These are phyloP conservation scores for Lentinus brumalis DNA, from an alignment of 768 basidiomycete genomes.

Conservation along the genomic window DNA sequence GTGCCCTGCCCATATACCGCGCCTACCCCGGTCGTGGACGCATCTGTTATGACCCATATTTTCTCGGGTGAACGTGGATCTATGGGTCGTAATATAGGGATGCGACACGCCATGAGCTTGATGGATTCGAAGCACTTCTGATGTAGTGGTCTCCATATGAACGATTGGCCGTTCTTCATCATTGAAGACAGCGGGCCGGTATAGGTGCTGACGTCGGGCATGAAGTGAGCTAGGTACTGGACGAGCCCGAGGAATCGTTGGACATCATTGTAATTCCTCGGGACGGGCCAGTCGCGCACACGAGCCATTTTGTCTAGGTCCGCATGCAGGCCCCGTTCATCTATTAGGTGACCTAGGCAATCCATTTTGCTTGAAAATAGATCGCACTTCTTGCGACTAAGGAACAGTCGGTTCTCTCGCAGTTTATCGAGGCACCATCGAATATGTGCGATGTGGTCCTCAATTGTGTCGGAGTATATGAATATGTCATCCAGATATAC, in stretches of 20 bases:
- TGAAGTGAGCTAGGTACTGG: slow-evolving; percentile 39
- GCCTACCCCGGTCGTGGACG: slow-evolving; percentile 22
- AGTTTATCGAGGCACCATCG: slow-evolving; percentile 34
- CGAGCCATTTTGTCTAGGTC: slow-evolving; percentile 38
- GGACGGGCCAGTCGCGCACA: slow-evolving; percentile 39
- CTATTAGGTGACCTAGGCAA: slow-evolving; percentile 44
- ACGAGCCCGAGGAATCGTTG: slow-evolving; percentile 43
- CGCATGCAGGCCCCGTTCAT: slow-evolving; percentile 39
- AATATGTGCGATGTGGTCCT: slow-evolving; percentile 41
- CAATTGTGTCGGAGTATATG: slow-evolving; percentile 37
- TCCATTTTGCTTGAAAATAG: slow-evolving; percentile 34
- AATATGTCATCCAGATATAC: slow-evolving; percentile 50
- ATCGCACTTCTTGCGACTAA: slow-evolving; percentile 38
- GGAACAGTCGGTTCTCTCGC: slow-evolving; percentile 30
- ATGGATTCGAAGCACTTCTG: slow-evolving; percentile 27
- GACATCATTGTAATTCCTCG: slow-evolving; percentile 36
- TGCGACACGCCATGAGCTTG: slow-evolving; percentile 11
- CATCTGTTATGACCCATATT: slow-evolving; percentile 29
- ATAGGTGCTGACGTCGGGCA: slow-evolving; percentile 38
- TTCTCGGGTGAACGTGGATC: slow-evolving; percentile 5
- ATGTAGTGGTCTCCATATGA: slow-evolving; percentile 24
- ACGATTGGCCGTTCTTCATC: slow-evolving; percentile 30
- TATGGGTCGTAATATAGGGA: slow-evolving; percentile 21
- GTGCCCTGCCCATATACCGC: slow-evolving; percentile 29
- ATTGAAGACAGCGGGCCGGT: slow-evolving; percentile 35